Base-by-base conservation (phyloP, 2,329 filamentous ascomycete genomes). In the Metarhizium brunneum region DNA sequence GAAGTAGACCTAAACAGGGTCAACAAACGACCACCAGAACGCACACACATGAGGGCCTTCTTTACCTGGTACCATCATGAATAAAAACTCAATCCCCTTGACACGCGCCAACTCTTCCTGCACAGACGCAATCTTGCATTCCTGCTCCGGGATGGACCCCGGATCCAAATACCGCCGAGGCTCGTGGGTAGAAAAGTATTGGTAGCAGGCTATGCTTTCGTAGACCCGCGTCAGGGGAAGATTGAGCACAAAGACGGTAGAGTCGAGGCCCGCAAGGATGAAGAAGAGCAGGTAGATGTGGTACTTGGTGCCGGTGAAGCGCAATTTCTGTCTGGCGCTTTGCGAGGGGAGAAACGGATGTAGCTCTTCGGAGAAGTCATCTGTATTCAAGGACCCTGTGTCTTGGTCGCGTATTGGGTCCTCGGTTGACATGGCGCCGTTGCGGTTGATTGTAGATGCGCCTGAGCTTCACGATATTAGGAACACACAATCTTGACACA, bases 161-260 rank as follows among this genome's bases (percentile, higher is more conserved):
- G 53, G 47, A 10, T 51, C 11, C 10, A 16, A 38, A 18, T 43
- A 54, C 14, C 53, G 45, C 7, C 30, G 13, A 4, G 30, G 47
- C 13, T 55, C 53, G 16, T 43, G 36, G n/a, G 14, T n/a, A 20
- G n/a, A 29, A 18, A n/a, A 55, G 48, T 55, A 51, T 16, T 48
- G 53, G 14, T 55, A 55, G 48, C 48, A 55, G 14, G 38, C 30
- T n/a, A 51, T 55, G 53, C 47, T 51, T 32, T 55, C 53, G 18
- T 54, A 50, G 6, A 54, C 53, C 7, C 47, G 18, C 4, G 53
- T 54, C 36, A 51, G 38, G 4, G 48, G 53, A 4, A 55, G 43
- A 18, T 51, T 51, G 18, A 54, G 53, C 45, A 54, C 40, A 35
- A 54, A 54, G 18, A 54, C 32, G 13, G 47, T 35, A 6, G 43